Percentiles rank a stretch among this genome's conserved stretches.
phyloP scores from a whole-genome alignment of 441 rosid species.

The Sinapis alba region DNA sequence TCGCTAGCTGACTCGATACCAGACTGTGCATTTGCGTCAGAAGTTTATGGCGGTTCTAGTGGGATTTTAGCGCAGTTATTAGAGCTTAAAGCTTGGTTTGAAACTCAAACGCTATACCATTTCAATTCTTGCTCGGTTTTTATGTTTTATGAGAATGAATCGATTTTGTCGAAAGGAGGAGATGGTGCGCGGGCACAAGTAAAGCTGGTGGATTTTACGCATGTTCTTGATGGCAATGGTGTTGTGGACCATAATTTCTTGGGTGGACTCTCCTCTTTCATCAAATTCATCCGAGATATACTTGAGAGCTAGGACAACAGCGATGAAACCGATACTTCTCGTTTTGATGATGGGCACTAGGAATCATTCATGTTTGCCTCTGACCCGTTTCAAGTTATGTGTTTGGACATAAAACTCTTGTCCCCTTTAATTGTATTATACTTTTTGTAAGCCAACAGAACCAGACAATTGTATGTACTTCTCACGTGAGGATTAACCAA shows the following conservation, averaged over 20 bases:
- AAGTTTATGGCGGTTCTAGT: conserved; percentile 64
- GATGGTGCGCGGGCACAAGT: conserved; percentile 42
- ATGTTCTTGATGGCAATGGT: conserved; percentile 73
- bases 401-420: conserved; percentile 7
- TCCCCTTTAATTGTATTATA: conserved; percentile 12
- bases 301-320: conserved; percentile 49
- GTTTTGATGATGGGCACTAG: conserved; percentile 26
- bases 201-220: conserved; percentile 96
- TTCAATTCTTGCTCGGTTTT: conserved; percentile 84
- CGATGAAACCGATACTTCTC: conserved; percentile 31
- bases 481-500: background rate
- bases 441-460: background rate
- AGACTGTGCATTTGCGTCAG: conserved; percentile 59
- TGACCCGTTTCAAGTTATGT: conserved; percentile 5
- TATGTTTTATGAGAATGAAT: conserved; percentile 63
- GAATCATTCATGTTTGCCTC: background rate
- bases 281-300: conserved; percentile 72
- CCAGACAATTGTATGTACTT: conserved; percentile 14
- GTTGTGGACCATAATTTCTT: conserved; percentile 89
- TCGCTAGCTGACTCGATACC: conserved; percentile 42
- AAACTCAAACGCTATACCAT: conserved; percentile 84
- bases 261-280: conserved; percentile 93
- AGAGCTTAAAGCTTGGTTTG: conserved; percentile 90
- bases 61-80: conserved; percentile 78
- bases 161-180: conserved; percentile 37